These are phyloP conservation scores for Scalesia atractyloides DNA, from an alignment of 129 eudicot species.

Conservation along the genomic window DNA sequence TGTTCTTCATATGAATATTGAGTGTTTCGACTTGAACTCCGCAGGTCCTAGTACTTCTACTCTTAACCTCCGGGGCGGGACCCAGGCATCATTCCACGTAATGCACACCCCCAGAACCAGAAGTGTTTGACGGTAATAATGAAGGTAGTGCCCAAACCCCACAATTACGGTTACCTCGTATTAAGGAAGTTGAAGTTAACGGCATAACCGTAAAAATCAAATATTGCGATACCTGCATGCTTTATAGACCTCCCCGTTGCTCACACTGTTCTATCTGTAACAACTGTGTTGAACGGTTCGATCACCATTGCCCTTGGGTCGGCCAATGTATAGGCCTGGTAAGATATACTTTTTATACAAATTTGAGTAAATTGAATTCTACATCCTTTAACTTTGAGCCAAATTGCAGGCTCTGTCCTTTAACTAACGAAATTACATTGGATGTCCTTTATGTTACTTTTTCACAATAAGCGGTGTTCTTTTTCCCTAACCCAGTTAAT, in stretches of 20 bases:
- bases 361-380: neutral
- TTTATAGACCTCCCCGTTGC: conserved; percentile 98
- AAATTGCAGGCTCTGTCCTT: too few relatives aligned
- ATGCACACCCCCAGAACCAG: conserved; percentile 99
- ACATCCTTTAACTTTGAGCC: too few relatives aligned
- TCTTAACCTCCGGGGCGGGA: conserved; percentile 99
- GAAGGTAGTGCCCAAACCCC: conserved; percentile 94
- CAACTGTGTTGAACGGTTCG: conserved; percentile 96
- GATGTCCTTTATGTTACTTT: too few relatives aligned
- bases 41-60: conserved; percentile 86
- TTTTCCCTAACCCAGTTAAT: too few relatives aligned
- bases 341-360: conserved; percentile 30
- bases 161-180: conserved; percentile 82
- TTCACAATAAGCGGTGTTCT: too few relatives aligned
- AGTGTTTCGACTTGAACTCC: conserved; percentile 21
- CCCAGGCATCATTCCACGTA: conserved; percentile 98
- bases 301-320: conserved; percentile 99
- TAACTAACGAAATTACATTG: too few relatives aligned
- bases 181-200: conserved; percentile 96
- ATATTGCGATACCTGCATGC: conserved; percentile 99
- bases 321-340: conserved; percentile 99
- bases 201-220: conserved; percentile 88
- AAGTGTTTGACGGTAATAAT: conserved; percentile 66
- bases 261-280: conserved; percentile 99
- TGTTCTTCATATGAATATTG: neutral